Percentiles rank a stretch among this genome's conserved stretches.
These are phyloP conservation scores for Magnaporthales sp. DNA, from an alignment of 2,329 filamentous ascomycete genomes.

Conservation along the genomic window DNA sequence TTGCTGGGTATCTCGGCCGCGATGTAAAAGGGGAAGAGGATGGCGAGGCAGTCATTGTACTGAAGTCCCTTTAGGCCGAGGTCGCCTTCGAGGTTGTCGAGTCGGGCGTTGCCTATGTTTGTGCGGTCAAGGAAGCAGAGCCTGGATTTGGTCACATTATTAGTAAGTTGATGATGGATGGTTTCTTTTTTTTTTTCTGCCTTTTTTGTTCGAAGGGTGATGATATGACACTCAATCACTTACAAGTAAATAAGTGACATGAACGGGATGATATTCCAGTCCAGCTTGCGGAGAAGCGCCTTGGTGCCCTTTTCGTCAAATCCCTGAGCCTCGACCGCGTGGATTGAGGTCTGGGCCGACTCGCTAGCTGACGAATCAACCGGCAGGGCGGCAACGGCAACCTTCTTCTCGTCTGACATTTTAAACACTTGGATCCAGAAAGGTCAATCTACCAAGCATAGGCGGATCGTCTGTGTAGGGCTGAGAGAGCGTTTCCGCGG, in stretches of 20 bases:
- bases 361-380: not conserved
- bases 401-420: not conserved
- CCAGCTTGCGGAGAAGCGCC: slow-evolving; percentile 34
- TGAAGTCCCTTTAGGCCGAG: slow-evolving; percentile 50
- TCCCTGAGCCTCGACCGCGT: not conserved
- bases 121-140: slow-evolving; percentile 49
- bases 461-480: not conserved
- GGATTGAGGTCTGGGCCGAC: not conserved
- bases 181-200: not conserved
- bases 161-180: not conserved
- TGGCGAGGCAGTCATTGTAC: slow-evolving; percentile 55
- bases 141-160: not conserved
- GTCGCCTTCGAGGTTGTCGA: slow-evolving; percentile 52
- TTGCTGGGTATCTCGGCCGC: slow-evolving; percentile 54
- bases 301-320: slow-evolving; percentile 10
- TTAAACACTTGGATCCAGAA: not conserved
- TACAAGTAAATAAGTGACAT: slow-evolving; percentile 25
- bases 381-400: not conserved
- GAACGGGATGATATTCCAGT: slow-evolving; percentile 37
- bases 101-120: slow-evolving; percentile 65
- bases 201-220: not conserved
- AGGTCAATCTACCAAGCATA: not conserved
- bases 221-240: not conserved
- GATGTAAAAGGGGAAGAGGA: slow-evolving; percentile 59
- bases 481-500: not conserved